Evolutionary conservation across 2,329 filamentous ascomycete species (phyloP), one percentile per base, ranked within the genome.

Genomic region (Neonectria magnoliae): DNA sequence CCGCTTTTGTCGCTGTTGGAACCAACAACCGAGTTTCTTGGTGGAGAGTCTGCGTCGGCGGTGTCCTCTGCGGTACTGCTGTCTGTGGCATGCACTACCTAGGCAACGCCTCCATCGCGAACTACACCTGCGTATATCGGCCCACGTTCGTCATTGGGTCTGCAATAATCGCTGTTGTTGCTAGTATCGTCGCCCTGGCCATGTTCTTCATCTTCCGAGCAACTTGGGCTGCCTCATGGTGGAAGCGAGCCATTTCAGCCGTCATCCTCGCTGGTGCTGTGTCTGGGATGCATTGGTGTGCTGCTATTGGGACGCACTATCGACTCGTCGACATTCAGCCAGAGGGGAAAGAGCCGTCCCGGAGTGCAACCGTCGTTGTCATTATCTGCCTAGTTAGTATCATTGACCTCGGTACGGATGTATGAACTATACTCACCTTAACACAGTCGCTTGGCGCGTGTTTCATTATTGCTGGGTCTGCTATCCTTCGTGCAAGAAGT

Each of bases 61-160:
- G 93, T 7, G 74, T 88, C 1, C 83, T 94, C 47, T 91, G 91
- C 2, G 93, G 93, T 14, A 83, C 89, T 5, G 90, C 92, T 22
- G 90, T 96, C 54, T 93, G 91, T 64, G 91, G 91, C 33, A 96
- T 97, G 93, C 92, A 97, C 77, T 97, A 96, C 73, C 82, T 95
- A 18, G 93, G 93, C n/a, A 94, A 97, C 75, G 87, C 91, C 33
- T 93, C 93, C 36, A 93, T 95, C 66, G 84, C 85, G 29, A 95
- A 97, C 76, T 97, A 96, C 74, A 79, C 76, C 4, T 90, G 92
- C 71, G 79, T 82, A 11, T 94, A 94, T 70, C 77, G 80, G 4
- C 74, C 81, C 14, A 80, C 79, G 22, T 88, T 89, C 73, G 85
- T 97, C 16, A 80, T 90, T 2, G 92, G 90, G 2, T 88, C 93